Percentiles rank a stretch among this genome's conserved stretches.
Evolutionary conservation across 257 asterid genomes (phyloP).

Genomic region (Nicotiana tomentosiformis): DNA sequence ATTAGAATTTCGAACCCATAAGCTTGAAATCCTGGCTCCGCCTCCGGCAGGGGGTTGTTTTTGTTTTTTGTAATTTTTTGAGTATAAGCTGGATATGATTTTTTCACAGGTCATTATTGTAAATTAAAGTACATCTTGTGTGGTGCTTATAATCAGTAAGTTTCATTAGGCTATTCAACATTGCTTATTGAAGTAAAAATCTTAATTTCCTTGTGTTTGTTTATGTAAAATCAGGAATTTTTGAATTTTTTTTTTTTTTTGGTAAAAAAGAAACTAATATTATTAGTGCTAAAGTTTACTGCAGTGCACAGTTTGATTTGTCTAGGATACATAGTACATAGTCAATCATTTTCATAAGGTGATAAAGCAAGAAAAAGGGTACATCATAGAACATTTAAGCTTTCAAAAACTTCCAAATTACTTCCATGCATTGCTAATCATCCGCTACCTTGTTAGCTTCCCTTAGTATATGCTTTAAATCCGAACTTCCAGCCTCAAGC

Average conservation of each 20-base stretch:
- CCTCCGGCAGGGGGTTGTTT: background rate
- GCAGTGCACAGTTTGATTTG: background rate
- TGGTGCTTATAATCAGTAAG: conserved; percentile 1
- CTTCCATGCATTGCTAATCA: background rate
- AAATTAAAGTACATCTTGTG: background rate
- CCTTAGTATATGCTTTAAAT: background rate
- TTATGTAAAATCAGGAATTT: background rate
- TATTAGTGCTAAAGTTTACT: background rate
- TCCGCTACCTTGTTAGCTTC: background rate
- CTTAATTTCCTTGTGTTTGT: background rate
- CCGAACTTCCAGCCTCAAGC: background rate
- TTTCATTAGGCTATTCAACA: background rate
- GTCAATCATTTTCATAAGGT: background rate
- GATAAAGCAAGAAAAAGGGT: background rate
- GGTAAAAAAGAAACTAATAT: background rate
- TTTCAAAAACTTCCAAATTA: background rate
- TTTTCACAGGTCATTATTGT: background rate
- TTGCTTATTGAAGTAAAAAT: background rate
- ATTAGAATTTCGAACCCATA: too few species aligned
- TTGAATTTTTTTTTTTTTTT: background rate
- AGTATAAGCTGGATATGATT: background rate
- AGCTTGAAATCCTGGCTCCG: too few species aligned
- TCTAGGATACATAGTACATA: background rate
- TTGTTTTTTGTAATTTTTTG: background rate
- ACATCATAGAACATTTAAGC: background rate